phyloP scores from a whole-genome alignment of 176 grass and related monocot species.

The Puya raimondii region DNA sequence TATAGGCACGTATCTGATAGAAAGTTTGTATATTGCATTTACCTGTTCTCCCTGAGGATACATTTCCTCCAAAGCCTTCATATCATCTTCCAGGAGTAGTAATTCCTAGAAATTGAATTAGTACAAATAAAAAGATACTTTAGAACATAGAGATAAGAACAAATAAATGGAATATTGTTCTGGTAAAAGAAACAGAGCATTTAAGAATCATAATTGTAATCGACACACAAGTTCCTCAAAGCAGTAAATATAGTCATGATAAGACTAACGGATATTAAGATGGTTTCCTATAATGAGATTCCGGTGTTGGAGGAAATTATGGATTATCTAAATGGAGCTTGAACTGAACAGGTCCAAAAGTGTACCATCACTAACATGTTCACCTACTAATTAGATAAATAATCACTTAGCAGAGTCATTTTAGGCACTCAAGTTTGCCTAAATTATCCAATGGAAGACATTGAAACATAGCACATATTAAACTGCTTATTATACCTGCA shows the following conservation, averaged over 20 bases:
- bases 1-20: slow-evolving; percentile 7
- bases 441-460: too few species aligned
- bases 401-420: not conserved
- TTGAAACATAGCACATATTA: too few species aligned
- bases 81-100: slow-evolving; percentile 87
- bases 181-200: not conserved
- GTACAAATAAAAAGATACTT: slow-evolving; percentile 8
- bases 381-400: not conserved
- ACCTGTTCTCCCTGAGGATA: slow-evolving; percentile 98
- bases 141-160: not conserved
- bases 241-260: not conserved
- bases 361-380: not conserved
- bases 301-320: not conserved
- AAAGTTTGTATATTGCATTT: slow-evolving; percentile 2
- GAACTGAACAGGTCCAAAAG: not conserved
- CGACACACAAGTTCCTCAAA: not conserved
- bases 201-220: not conserved
- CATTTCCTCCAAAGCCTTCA: slow-evolving; percentile 96
- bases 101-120: slow-evolving; percentile 43
- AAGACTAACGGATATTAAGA: not conserved
- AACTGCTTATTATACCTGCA: too few species aligned
- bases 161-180: not conserved
- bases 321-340: not conserved
- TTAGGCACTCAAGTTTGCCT: too few species aligned
- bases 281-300: not conserved